phyloP scores from a whole-genome alignment of 148 eudicot species.

The Cornus suecica region DNA sequence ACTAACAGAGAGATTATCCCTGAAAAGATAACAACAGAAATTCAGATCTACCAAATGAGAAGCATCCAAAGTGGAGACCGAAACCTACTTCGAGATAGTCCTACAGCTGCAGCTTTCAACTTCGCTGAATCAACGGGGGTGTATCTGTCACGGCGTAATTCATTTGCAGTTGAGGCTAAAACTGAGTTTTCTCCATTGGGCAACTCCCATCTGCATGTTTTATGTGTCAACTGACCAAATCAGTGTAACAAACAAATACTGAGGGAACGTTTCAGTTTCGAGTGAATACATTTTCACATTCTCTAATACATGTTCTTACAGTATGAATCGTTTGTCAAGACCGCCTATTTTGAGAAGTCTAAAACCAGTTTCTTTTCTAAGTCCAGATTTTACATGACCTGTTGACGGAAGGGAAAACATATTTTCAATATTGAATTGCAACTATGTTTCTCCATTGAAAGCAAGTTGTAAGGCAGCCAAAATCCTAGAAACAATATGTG shows the following conservation, averaged over 20 bases:
- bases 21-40: background rate
- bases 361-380: background rate
- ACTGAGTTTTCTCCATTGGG: slow-evolving; percentile 49
- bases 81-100: slow-evolving; percentile 64
- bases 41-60: background rate
- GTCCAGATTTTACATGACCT: background rate
- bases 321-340: background rate
- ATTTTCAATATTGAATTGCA: background rate
- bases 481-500: no score
- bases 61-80: background rate
- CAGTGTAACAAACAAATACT: background rate
- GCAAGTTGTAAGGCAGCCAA: no score
- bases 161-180: slow-evolving; percentile 87
- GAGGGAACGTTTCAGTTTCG: background rate
- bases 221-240: background rate
- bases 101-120: slow-evolving; percentile 77
- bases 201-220: slow-evolving; percentile 70
- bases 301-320: no score
- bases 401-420: background rate
- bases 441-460: no score
- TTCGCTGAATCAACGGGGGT: slow-evolving; percentile 64
- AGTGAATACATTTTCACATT: background rate
- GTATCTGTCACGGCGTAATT: slow-evolving; percentile 52
- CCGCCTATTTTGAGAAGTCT: background rate
- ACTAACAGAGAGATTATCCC: background rate